A percentile compares a stretch with the other conserved stretches of the same genome.
These are phyloP conservation scores for Rhodotorula sp. DNA, from an alignment of 1,284 basidiomycete genomes.

Conservation along the genomic window DNA sequence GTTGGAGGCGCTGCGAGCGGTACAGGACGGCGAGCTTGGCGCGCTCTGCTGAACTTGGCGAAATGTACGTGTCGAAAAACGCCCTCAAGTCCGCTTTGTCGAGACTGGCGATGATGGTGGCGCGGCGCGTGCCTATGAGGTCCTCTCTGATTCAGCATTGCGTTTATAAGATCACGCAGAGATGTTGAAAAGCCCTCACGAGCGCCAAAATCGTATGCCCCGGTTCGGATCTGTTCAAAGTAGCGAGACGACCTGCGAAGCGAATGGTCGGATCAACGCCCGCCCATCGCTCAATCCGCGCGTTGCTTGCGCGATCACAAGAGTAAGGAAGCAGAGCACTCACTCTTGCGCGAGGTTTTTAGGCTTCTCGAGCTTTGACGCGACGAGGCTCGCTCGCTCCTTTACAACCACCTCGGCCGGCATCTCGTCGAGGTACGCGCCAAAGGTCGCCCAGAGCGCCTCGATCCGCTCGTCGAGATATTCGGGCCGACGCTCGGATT, in stretches of 20 bases:
- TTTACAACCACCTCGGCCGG: constrained; percentile 62
- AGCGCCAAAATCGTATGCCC: constrained; percentile 68
- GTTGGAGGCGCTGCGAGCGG: constrained; percentile 43
- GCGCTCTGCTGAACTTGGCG: constrained; percentile 21
- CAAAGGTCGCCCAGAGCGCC: constrained; percentile 73
- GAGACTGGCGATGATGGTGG: constrained; percentile 62
- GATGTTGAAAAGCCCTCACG: constrained; percentile 12
- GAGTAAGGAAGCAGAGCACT: background rate
- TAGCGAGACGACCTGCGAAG: constrained; percentile 54
- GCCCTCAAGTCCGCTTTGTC: constrained; percentile 75
- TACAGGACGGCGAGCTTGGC: constrained; percentile 42
- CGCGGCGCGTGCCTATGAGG: constrained; percentile 56
- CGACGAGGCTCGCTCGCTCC: constrained; percentile 59
- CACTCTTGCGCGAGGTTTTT: constrained; percentile 68
- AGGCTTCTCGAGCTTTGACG: constrained; percentile 67
- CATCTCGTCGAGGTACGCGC: constrained; percentile 56
- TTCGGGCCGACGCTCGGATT: constrained; percentile 79
- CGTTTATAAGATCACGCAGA: no score
- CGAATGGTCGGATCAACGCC: background rate
- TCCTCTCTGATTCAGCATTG: no score
- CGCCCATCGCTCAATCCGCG: no score
- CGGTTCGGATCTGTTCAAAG: constrained; percentile 68
- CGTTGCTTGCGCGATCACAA: background rate
- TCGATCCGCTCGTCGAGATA: constrained; percentile 89
- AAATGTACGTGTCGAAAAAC: constrained; percentile 51